Base-by-base conservation (phyloP, 768 basidiomycete genomes). In the Tricholomella constricta region DNA sequence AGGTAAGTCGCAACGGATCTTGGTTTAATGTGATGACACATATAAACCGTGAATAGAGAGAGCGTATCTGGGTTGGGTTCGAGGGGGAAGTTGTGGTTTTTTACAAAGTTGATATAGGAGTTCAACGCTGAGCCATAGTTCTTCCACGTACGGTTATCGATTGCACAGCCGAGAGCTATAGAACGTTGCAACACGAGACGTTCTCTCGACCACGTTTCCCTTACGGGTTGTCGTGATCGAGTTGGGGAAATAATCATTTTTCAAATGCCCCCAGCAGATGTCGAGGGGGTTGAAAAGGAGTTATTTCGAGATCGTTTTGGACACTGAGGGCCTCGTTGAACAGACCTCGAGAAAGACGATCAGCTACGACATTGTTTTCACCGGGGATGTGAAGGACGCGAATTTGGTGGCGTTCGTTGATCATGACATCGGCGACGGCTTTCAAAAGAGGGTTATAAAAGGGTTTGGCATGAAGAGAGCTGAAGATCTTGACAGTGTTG, bases 181-280 rank as follows among this genome's bases (percentile, higher is more conserved):
- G 65, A 56, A n/a, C 55, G 34, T 41, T 69, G 65, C 45, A 59
- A 65, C 0, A 66, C 19, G 3, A 77, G 64, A 5, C 60, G 56
- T 34, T 76, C 67, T 0, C 43, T 20, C 3, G 70, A 41, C 74
- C 76, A 76, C 12, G 69, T 52, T 26, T 22, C 40, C 37, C 68
- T 51, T 0, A 12, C 3, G 1, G 73, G 72, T 48, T 74, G 75
- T 59, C 62, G 56, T 43, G 71, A 51, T 34, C 17, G n/a, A n/a
- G n/a, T n/a, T n/a, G n/a, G n/a, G n/a, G n/a, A n/a, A n/a, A n/a
- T n/a, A n/a, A 67, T 65, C 50, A 22, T 59, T 32, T 32, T 29
- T 29, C 14, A 11, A 67, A 60, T 32, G 31, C 31, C 31, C 31
- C 31, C 31, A 32, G 31, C 31, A 32, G 31, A 4, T 32, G 10